Percentiles rank a stretch among this genome's conserved stretches.
Conservation (phyloP, 441 rosid genomes). For the Erodium moschatum region DNA sequence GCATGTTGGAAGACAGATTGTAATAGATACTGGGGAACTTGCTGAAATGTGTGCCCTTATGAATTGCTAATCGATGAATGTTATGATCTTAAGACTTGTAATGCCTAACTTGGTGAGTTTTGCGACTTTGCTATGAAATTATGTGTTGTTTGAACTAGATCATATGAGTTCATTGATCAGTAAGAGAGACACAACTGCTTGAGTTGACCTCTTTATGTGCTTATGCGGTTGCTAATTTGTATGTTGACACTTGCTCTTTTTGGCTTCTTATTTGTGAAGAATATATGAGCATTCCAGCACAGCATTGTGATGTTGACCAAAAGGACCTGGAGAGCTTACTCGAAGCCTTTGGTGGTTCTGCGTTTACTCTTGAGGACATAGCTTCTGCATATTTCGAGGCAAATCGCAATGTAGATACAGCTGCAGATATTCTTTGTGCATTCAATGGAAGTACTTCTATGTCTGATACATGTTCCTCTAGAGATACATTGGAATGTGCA, state of each 20-base stretch:
- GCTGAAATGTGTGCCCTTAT: no score
- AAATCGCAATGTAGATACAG: constrained; percentile 26
- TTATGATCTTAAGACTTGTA: no score
- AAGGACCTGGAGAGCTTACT: constrained; percentile 27
- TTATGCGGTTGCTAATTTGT: not conserved
- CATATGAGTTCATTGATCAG: not conserved
- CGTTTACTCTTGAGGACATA: constrained; percentile 41
- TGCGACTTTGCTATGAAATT: no score
- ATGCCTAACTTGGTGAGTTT: no score
- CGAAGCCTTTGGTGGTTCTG: constrained; percentile 35
- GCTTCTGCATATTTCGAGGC: constrained; percentile 36
- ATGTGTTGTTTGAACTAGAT: no score
- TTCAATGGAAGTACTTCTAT: constrained; percentile 21
- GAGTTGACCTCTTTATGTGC: constrained; percentile 9
- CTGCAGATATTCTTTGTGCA: constrained; percentile 41
- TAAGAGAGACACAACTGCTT: not conserved
- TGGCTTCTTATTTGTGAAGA: constrained; percentile 12
- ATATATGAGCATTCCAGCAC: constrained; percentile 17
- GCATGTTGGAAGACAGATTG: no score
- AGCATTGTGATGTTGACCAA: constrained; percentile 13
- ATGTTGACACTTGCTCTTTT: constrained; percentile 6
- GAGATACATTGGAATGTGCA: constrained; percentile 21
- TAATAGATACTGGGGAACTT: no score
- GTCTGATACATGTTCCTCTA: constrained; percentile 13
- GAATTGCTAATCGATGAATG: no score